Evolutionary conservation across 345 rosid species (phyloP), one percentile per base, ranked within the genome.

Genomic region (Geranium brycei): DNA sequence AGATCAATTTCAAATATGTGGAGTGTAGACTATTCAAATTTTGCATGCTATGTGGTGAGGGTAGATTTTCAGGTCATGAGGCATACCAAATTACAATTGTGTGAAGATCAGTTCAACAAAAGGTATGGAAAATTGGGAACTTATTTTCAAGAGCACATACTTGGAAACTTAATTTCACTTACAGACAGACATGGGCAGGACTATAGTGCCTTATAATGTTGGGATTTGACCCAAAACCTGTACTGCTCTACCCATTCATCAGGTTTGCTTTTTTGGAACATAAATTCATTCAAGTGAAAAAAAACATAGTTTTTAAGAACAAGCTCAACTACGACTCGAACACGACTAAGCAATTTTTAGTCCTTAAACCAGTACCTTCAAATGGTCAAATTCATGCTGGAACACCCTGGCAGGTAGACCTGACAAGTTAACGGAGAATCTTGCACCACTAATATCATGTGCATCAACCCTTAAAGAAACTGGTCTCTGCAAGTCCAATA

Each of bases 351-450:
- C 15, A 47, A 6, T 47, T 38, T 38, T 47, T 47, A 6, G 53
- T 47, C 53, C 53, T 47, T 47, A 47, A 47, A 47, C 53, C 14
- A 47, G 53, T 61, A 93, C 97, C 96, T 86, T 82, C 58, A 93
- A 72, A 78, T 93, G 97, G 69, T 93, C 99, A 59, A 82, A 93
- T 77, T 93, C 99, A 67, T 90, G 99, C 72, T 90, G 99, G 74
- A 93, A 93, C 72, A 90, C 81, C 61, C 99, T 78, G 66, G 91
- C 92, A 61, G 89, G 85, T 78, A 93, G 86, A 72, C 77, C 96
- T 0, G 96, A 82, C 66, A 90, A 78, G 71, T 69, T 83, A 65
- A 93, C 72, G 35, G 78, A 68, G 80, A 88, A 93, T 69, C 62
- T 90, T 23, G 79, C 80, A 64, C 97, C 99, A 65, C 60, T 78